Evolutionary conservation across 345 rosid genomes (phyloP).

Genomic region (Hibiscus mutabilis): DNA sequence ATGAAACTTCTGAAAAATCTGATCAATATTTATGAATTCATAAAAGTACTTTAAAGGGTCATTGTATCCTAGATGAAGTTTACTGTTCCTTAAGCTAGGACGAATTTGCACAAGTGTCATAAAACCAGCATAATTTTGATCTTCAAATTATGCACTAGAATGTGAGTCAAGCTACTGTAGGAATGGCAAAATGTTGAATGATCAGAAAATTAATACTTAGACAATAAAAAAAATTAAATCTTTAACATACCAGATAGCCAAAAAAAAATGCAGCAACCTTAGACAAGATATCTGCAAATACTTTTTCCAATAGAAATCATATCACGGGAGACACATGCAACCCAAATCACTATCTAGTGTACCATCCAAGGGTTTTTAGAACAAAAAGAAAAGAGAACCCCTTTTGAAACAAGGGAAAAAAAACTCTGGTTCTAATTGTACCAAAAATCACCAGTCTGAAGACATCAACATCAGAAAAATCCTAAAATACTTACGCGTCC

Average conservation of each 20-base stretch:
- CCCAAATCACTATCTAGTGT: too few species aligned
- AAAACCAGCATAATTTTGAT: not conserved
- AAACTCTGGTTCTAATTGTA: not conserved
- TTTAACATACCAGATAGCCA: not conserved
- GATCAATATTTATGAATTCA: not conserved
- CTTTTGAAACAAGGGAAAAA: too few species aligned
- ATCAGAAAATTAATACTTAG: not conserved
- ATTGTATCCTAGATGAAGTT: not conserved
- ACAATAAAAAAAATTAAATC: not conserved
- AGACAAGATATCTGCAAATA: not conserved
- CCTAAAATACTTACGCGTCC: conserved; percentile 43
- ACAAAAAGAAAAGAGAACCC: too few species aligned
- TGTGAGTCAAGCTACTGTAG: not conserved
- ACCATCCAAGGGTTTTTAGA: too few species aligned
- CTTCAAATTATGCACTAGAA: not conserved
- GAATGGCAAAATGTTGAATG: not conserved
- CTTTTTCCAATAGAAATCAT: not conserved
- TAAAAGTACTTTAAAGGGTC: not conserved
- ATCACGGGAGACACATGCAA: too few species aligned
- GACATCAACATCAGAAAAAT: not conserved
- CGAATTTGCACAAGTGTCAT: not conserved
- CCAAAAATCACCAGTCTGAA: not conserved
- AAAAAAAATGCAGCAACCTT: too few species aligned
- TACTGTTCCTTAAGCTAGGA: not conserved
- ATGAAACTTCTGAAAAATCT: not conserved